A percentile compares a stretch with the other conserved stretches of the same genome.
These are phyloP conservation scores for Erodium moschatum DNA, from an alignment of 441 rosid genomes.

Conservation along the genomic window DNA sequence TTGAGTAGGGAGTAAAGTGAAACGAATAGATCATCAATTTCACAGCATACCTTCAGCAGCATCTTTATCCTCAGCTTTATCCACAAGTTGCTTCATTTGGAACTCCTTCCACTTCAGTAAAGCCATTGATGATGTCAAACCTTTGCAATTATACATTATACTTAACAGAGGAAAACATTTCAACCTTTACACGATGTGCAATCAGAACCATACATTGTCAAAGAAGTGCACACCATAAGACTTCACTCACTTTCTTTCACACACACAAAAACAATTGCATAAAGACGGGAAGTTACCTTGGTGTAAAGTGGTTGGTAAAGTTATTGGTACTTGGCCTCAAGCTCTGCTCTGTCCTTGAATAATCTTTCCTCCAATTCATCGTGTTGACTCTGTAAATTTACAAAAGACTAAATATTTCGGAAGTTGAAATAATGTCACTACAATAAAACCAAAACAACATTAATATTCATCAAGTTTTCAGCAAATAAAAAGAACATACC, in stretches of 20 bases:
- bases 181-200: neutral
- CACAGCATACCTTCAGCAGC: no score
- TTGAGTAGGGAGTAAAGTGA: no score
- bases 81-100: slow-evolving; percentile 33
- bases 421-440: neutral
- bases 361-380: slow-evolving; percentile 78
- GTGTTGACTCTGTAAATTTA: slow-evolving; percentile 52
- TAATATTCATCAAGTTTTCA: no score
- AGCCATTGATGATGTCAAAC: slow-evolving; percentile 67
- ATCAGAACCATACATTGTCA: neutral
- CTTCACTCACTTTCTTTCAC: neutral
- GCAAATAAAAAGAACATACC: no score
- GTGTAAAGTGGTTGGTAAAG: slow-evolving; percentile 64
- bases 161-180: neutral
- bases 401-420: neutral
- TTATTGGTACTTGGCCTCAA: slow-evolving; percentile 81
- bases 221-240: neutral
- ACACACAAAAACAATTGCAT: neutral
- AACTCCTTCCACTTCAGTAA: slow-evolving; percentile 49
- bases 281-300: slow-evolving; percentile 37
- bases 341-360: slow-evolving; percentile 80
- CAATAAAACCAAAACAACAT: no score
- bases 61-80: slow-evolving; percentile 35
- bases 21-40: no score
- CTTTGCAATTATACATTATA: slow-evolving; percentile 36